These are phyloP conservation scores for Wickerhamia fluorescens DNA, from an alignment of 805 yeast genomes.

Conservation along the genomic window DNA sequence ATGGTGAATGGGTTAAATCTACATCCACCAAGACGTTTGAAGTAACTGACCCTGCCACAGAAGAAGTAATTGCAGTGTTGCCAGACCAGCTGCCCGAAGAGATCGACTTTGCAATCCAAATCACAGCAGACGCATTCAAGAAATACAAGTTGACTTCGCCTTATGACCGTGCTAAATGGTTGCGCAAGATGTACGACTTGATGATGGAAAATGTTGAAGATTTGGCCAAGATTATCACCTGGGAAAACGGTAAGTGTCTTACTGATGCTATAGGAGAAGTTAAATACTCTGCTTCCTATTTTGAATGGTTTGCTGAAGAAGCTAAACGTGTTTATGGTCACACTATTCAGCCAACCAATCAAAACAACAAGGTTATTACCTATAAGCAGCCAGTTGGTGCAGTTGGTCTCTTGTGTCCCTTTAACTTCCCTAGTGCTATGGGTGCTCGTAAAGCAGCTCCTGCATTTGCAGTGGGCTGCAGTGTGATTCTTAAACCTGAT, in stretches of 20 bases:
- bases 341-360: slow-evolving; percentile 48
- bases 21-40: slow-evolving; percentile 30
- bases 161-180: slow-evolving; percentile 43
- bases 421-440: slow-evolving; percentile 67
- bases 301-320: slow-evolving; percentile 45
- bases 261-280: slow-evolving; percentile 50
- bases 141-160: slow-evolving; percentile 41
- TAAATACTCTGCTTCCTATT: slow-evolving; percentile 48
- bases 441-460: slow-evolving; percentile 60
- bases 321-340: slow-evolving; percentile 51
- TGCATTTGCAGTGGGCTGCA: slow-evolving; percentile 61
- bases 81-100: slow-evolving; percentile 42
- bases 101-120: slow-evolving; percentile 39
- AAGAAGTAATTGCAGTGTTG: slow-evolving; percentile 25
- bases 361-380: slow-evolving; percentile 46
- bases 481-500: slow-evolving; percentile 55
- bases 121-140: slow-evolving; percentile 40
- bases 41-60: slow-evolving; percentile 36
- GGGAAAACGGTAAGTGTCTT: slow-evolving; percentile 57
- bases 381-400: slow-evolving; percentile 57
- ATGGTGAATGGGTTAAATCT: slow-evolving; percentile 33
- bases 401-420: slow-evolving; percentile 57
- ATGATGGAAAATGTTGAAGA: slow-evolving; percentile 53
- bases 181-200: slow-evolving; percentile 42
- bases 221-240: slow-evolving; percentile 47